These are phyloP conservation scores for Aspergillus sp. DNA, from an alignment of 2,329 filamentous ascomycete species.

Conservation along the genomic window DNA sequence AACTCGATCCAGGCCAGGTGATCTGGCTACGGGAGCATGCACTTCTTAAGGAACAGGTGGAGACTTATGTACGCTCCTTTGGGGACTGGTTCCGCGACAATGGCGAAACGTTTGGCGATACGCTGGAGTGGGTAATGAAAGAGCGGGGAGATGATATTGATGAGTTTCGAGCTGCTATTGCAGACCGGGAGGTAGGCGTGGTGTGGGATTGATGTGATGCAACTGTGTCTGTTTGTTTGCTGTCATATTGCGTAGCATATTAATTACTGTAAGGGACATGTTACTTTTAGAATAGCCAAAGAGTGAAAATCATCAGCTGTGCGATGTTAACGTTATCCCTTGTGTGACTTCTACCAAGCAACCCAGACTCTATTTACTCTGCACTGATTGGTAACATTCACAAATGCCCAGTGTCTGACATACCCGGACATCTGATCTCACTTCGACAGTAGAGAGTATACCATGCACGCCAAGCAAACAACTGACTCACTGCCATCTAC, in stretches of 20 bases:
- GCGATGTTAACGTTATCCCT: neutral
- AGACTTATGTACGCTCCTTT: constrained; percentile 53
- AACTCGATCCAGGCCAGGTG: constrained; percentile 62
- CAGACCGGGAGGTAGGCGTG: constrained; percentile 36
- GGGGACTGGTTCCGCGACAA: constrained; percentile 67
- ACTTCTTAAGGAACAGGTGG: constrained; percentile 59
- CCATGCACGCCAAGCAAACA: neutral
- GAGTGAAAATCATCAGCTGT: neutral
- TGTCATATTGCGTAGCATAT: neutral
- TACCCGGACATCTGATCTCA: too few relatives aligned
- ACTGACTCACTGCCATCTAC: neutral
- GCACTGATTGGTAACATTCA: too few relatives aligned
- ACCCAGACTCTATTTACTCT: too few relatives aligned
- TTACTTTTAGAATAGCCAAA: neutral
- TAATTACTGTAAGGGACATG: neutral
- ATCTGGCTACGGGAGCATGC: constrained; percentile 60
- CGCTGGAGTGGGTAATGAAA: constrained; percentile 57
- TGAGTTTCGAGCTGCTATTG: constrained; percentile 39
- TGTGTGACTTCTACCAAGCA: too few relatives aligned
- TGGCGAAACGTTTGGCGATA: constrained; percentile 64
- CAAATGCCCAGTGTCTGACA: too few relatives aligned
- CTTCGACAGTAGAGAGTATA: neutral
- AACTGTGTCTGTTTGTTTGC: neutral
- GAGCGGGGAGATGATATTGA: constrained; percentile 57
- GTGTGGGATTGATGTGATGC: constrained; percentile 21